Percentiles rank a stretch among this genome's conserved stretches.
Conservation (phyloP, 768 basidiomycete species). For the Dentipellis sp. region DNA sequence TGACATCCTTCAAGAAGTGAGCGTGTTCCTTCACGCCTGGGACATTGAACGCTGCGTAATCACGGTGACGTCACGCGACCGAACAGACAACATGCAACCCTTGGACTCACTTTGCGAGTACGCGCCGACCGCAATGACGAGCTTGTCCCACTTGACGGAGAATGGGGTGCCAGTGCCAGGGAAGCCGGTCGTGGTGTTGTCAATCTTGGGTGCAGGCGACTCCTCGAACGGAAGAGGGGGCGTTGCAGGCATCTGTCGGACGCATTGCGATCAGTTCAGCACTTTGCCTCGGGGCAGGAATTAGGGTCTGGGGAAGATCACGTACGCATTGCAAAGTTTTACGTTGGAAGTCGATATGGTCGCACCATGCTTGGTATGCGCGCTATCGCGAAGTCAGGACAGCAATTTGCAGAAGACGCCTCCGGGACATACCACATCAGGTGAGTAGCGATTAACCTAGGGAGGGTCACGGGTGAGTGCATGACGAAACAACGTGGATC, state of each 20-base stretch:
- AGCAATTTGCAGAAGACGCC: not conserved
- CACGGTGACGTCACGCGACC: not conserved
- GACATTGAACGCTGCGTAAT: conserved; percentile 46
- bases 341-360: conserved; percentile 55
- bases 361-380: conserved; percentile 71
- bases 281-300: not conserved
- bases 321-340: conserved; percentile 54
- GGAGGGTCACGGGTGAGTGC: conserved; percentile 1
- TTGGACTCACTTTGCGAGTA: conserved; percentile 61
- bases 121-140: conserved; percentile 79
- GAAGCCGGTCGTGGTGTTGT: conserved; percentile 14
- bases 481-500: not conserved
- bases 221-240: conserved; percentile 28
- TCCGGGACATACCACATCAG: conserved; percentile 36
- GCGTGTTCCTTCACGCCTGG: conserved; percentile 78
- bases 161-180: conserved; percentile 14
- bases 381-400: conserved; percentile 25
- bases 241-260: conserved; percentile 52
- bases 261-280: not conserved
- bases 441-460: conserved; percentile 48
- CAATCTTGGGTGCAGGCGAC: conserved; percentile 8
- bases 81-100: not conserved
- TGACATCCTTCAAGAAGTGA: conserved; percentile 74
- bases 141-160: conserved; percentile 52
- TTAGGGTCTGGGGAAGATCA: conserved; percentile 5